phyloP scores from a whole-genome alignment of 768 basidiomycete species.

The Podaxis pistillaris region DNA sequence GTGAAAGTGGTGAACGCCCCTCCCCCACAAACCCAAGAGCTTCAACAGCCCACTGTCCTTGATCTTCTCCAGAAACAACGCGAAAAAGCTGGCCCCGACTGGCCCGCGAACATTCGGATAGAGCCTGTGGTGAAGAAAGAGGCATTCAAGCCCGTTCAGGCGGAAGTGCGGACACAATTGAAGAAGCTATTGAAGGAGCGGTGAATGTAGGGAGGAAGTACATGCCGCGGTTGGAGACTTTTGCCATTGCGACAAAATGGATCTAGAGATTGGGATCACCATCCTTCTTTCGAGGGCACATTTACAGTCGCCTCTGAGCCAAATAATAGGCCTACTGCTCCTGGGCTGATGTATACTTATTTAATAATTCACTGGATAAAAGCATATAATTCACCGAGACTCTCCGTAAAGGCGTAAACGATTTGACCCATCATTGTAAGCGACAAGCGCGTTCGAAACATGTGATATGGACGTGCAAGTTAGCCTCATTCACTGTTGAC shows the following conservation, averaged over 20 bases:
- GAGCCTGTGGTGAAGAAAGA: conserved; percentile 43
- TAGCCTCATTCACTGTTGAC: background rate
- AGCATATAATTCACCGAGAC: background rate
- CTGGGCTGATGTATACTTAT: background rate
- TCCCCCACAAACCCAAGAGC: conserved; percentile 32
- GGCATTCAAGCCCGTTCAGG: conserved; percentile 35
- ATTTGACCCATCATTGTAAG: background rate
- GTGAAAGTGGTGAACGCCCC: conserved; percentile 32
- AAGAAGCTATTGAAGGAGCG: conserved; percentile 43
- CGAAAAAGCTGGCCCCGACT: conserved; percentile 30
- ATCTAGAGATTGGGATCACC: background rate
- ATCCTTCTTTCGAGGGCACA: too few relatives aligned
- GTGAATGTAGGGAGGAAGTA: background rate
- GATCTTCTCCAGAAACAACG: conserved; percentile 34
- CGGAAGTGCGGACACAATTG: conserved; percentile 34
- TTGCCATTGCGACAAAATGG: background rate
- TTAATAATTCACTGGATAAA: background rate
- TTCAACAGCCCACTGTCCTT: conserved; percentile 33
- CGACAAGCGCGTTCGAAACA: background rate
- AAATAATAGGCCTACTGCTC: background rate
- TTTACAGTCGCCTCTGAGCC: background rate
- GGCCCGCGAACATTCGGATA: conserved; percentile 46
- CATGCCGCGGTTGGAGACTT: background rate
- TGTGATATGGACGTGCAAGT: background rate
- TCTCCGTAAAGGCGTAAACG: background rate